Percentiles rank a stretch among this genome's conserved stretches.
These are phyloP conservation scores for Cardiospermum halicacabum DNA, from an alignment of 345 rosid species.

Conservation along the genomic window DNA sequence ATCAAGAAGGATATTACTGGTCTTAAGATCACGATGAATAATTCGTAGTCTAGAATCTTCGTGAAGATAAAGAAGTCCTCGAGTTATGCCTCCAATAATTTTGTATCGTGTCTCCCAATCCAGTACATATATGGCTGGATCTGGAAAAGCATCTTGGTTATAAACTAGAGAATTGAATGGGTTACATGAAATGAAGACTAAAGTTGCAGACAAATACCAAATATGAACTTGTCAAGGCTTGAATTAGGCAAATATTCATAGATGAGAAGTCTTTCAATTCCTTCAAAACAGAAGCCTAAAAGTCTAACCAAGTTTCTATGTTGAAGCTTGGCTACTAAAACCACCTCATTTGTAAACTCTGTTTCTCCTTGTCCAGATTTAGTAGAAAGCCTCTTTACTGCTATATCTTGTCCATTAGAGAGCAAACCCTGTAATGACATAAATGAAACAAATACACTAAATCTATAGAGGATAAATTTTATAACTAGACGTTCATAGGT, in stretches of 20 bases:
- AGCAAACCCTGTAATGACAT: slow-evolving; percentile 21
- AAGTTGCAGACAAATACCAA: slow-evolving; percentile 19
- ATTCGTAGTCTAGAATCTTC: background rate
- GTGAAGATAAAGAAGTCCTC: background rate
- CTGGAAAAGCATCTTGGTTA: background rate
- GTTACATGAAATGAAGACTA: background rate
- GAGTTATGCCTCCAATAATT: background rate
- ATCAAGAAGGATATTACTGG: slow-evolving; percentile 6
- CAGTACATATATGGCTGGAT: background rate
- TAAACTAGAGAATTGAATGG: background rate
- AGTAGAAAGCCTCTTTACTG: slow-evolving; percentile 34
- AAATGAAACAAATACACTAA: too few relatives aligned
- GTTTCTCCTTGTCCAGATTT: slow-evolving; percentile 36
- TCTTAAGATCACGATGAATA: background rate
- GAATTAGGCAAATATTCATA: slow-evolving; percentile 42
- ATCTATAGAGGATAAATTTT: too few relatives aligned
- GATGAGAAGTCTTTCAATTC: slow-evolving; percentile 40
- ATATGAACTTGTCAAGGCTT: slow-evolving; percentile 39
- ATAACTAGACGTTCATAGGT: too few relatives aligned
- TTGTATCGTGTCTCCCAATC: background rate
- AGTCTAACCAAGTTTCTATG: slow-evolving; percentile 46
- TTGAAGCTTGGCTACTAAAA: slow-evolving; percentile 44
- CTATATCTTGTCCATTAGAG: slow-evolving; percentile 18
- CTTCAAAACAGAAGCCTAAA: slow-evolving; percentile 35
- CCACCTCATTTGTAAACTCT: slow-evolving; percentile 45